Evolutionary conservation across 495 filamentous ascomycete genomes (phyloP), one percentile per base, ranked within the genome.

Genomic region (Penicillium silybi): DNA sequence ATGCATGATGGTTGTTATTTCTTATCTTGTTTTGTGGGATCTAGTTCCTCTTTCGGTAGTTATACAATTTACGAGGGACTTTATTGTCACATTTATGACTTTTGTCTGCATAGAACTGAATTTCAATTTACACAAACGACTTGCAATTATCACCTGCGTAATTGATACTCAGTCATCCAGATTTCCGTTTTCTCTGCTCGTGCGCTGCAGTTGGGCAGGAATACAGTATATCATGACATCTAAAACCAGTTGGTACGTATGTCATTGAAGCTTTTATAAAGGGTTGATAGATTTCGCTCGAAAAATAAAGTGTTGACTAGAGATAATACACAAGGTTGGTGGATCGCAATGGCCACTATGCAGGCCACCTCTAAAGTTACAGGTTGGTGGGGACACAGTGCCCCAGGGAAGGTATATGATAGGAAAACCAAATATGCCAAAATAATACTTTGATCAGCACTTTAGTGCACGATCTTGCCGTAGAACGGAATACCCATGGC

Each of bases 401-500:
- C 39, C 52, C 48, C 34, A 46, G 34, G 40, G 48, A 18, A 38
- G 45, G 52, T 44, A 32, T 32, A 16, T 29, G 26, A 52, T 47
- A 38, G 27, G 22, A 41, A 27, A 45, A 45, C 25, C 42, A 46
- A 25, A 46, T n/a, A 35, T 37, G 38, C 32, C 43, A 27, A 16
- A 37, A 41, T 20, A 15, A 20, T 2, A 20, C n/a, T 46, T 18
- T 18, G 8, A 0, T 29, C 40, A 26, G 38, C 26, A 44, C 27
- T 20, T 47, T 71, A 85, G 49, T 84, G 67, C 49, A 82, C 68
- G 5, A 78, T 62, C 71, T 90, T 85, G 56, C 90, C 90, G 57
- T 87, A 80, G 69, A 96, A 96, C 0, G 91, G 91, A 44, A 77
- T 61, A 15, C 93, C 93, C 63, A 97, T 71, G 22, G 90, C 78